Conservation (phyloP, 192 early-diverging fungal species). For the Coemansia sp. region DNA sequence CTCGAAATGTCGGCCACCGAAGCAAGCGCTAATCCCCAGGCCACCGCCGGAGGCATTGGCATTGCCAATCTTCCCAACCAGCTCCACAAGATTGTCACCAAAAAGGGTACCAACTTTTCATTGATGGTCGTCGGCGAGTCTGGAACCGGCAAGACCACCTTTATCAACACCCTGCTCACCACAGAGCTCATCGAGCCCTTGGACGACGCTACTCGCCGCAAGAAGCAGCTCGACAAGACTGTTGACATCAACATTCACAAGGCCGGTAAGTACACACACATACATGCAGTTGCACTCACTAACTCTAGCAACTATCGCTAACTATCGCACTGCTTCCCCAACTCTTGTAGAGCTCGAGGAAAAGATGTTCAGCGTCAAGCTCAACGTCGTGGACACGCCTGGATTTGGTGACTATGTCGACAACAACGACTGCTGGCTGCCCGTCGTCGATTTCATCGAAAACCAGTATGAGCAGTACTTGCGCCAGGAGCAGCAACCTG, state of each 20-base stretch:
- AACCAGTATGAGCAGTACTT: conserved; percentile 96
- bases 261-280: conserved; percentile 63
- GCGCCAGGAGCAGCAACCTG: conserved; percentile 86
- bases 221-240: conserved; percentile 92
- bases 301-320: not conserved
- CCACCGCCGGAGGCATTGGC: conserved; percentile 71
- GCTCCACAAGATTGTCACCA: conserved; percentile 96
- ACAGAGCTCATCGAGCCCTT: conserved; percentile 93
- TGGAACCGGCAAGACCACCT: conserved; percentile 97
- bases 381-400: conserved; percentile 92
- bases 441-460: conserved; percentile 97
- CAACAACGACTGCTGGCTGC: conserved; percentile 96
- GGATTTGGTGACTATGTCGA: conserved; percentile 91
- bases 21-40: conserved; percentile 42
- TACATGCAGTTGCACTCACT: not conserved
- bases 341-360: conserved; percentile 82
- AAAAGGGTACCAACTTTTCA: conserved; percentile 94
- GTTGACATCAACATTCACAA: conserved; percentile 98
- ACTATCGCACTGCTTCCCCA: not conserved
- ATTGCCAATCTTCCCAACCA: conserved; percentile 99
- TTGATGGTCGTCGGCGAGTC: conserved; percentile 98
- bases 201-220: conserved; percentile 72
- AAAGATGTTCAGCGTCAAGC: conserved; percentile 96
- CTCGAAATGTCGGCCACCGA: conserved; percentile 51
- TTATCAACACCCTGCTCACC: conserved; percentile 98